Percentiles rank a stretch among this genome's conserved stretches.
These are phyloP conservation scores for Brachypodium distachyon DNA, from an alignment of 202 grass and related monocot genomes.

Conservation along the genomic window DNA sequence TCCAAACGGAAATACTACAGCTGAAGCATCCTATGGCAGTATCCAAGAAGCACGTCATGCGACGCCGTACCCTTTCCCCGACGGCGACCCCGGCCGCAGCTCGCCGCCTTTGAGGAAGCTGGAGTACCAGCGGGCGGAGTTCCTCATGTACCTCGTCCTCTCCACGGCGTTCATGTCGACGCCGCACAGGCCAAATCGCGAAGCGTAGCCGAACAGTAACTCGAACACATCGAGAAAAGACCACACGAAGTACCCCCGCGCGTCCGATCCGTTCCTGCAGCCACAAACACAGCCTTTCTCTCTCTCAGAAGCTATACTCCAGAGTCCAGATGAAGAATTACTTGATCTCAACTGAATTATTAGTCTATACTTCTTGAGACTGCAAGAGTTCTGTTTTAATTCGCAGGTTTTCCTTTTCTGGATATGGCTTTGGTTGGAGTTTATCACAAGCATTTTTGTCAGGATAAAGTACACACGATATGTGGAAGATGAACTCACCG, in stretches of 20 bases:
- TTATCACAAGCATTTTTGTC: not conserved
- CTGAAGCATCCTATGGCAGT: not conserved
- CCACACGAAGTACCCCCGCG: constrained; percentile 74
- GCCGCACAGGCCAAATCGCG: constrained; percentile 26
- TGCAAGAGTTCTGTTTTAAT: not conserved
- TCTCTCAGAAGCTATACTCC: not conserved
- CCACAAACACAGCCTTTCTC: not conserved
- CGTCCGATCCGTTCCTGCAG: constrained; percentile 65
- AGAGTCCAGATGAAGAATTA: not conserved
- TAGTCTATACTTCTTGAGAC: no score
- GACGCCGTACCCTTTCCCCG: not conserved
- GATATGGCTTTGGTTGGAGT: not conserved
- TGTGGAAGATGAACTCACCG: constrained; percentile 18
- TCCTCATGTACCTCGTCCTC: constrained; percentile 36
- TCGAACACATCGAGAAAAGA: constrained; percentile 64
- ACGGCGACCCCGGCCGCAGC: not conserved
- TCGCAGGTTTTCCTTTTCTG: not conserved
- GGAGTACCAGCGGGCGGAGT: constrained; percentile 52
- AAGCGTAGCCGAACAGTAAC: not conserved
- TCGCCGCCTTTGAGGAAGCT: constrained; percentile 27
- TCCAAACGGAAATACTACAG: not conserved
- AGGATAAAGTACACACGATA: not conserved
- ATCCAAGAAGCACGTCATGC: not conserved
- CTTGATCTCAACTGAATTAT: not conserved
- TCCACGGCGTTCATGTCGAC: constrained; percentile 27